phyloP scores from a whole-genome alignment of 1,139 yeast species.

The Yamadazyma taylorii region DNA sequence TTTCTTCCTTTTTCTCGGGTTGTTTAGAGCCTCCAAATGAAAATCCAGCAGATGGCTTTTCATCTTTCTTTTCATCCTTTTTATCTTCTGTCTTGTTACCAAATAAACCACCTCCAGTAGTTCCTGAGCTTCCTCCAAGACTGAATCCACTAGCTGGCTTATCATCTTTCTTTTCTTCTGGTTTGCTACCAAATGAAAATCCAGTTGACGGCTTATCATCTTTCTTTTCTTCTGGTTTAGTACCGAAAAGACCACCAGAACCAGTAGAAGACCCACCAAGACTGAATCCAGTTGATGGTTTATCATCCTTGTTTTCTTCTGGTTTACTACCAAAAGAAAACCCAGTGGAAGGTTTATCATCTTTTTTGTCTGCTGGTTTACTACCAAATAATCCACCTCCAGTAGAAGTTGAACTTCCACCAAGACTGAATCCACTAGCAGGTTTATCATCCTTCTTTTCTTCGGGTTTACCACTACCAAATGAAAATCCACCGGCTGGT shows the following conservation, averaged over 20 bases:
- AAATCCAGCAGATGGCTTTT: conserved; percentile 7
- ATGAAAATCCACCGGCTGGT: conserved; percentile 13
- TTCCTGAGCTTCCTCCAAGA: conserved; percentile 14
- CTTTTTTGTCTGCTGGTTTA: conserved; percentile 14
- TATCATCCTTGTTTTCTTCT: conserved; percentile 18
- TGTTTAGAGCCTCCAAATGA: conserved; percentile 1
- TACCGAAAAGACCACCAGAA: conserved; percentile 21
- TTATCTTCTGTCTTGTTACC: conserved; percentile 21
- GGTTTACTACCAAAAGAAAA: conserved; percentile 30
- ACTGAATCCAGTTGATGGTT: conserved; percentile 18
- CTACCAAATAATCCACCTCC: conserved; percentile 19
- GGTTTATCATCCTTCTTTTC: conserved; percentile 24
- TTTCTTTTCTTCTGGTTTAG: conserved; percentile 23
- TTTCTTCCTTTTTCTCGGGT: background rate
- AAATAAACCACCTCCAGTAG: conserved; percentile 15
- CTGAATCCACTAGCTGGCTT: conserved; percentile 14
- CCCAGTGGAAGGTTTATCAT: conserved; percentile 17
- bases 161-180: conserved; percentile 17
- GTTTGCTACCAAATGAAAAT: conserved; percentile 23
- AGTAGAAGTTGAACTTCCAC: conserved; percentile 8
- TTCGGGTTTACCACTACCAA: conserved; percentile 21
- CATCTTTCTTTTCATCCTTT: conserved; percentile 20
- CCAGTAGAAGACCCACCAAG: conserved; percentile 27
- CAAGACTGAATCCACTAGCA: conserved; percentile 23
- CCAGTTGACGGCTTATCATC: conserved; percentile 15